These are phyloP conservation scores for Polyporus tsugae DNA, from an alignment of 1,284 basidiomycete genomes.

Conservation along the genomic window DNA sequence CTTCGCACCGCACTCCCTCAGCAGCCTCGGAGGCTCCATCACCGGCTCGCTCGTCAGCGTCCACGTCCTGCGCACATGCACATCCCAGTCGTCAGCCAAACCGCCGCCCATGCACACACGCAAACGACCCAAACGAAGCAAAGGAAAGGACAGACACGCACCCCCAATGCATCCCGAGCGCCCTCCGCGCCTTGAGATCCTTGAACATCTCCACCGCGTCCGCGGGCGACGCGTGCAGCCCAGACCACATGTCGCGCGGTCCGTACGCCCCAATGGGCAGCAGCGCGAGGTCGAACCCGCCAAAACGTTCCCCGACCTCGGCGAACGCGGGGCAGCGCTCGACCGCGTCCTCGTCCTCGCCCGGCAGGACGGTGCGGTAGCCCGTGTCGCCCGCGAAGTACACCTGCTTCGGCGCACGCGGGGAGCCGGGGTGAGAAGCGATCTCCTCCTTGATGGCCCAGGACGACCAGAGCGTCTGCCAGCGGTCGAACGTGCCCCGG, in stretches of 20 bases:
- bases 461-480: slow-evolving; percentile 65
- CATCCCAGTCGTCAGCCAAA: too few species aligned
- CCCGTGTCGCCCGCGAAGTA: slow-evolving; percentile 81
- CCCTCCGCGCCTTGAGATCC: slow-evolving; percentile 64
- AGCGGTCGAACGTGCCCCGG: slow-evolving; percentile 56
- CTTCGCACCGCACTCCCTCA: slow-evolving; percentile 59
- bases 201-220: slow-evolving; percentile 73
- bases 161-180: slow-evolving; percentile 79
- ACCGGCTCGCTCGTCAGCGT: slow-evolving; percentile 61
- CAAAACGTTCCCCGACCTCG: slow-evolving; percentile 68
- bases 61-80: slow-evolving; percentile 50
- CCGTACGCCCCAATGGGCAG: slow-evolving; percentile 78
- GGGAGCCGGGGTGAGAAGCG: slow-evolving; percentile 1
- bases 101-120: too few species aligned
- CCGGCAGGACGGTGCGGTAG: slow-evolving; percentile 55
- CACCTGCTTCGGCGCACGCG: slow-evolving; percentile 46
- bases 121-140: neutral
- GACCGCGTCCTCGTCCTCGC: slow-evolving; percentile 58
- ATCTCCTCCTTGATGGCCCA: slow-evolving; percentile 60
- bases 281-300: slow-evolving; percentile 67
- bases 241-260: slow-evolving; percentile 64
- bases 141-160: slow-evolving; percentile 33
- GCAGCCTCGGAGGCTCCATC: slow-evolving; percentile 62
- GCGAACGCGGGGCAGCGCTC: slow-evolving; percentile 75
- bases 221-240: slow-evolving; percentile 66